Percentiles rank a stretch among this genome's conserved stretches.
phyloP scores from a whole-genome alignment of 2,329 filamentous ascomycete genomes.

The Penicillium sp. region DNA sequence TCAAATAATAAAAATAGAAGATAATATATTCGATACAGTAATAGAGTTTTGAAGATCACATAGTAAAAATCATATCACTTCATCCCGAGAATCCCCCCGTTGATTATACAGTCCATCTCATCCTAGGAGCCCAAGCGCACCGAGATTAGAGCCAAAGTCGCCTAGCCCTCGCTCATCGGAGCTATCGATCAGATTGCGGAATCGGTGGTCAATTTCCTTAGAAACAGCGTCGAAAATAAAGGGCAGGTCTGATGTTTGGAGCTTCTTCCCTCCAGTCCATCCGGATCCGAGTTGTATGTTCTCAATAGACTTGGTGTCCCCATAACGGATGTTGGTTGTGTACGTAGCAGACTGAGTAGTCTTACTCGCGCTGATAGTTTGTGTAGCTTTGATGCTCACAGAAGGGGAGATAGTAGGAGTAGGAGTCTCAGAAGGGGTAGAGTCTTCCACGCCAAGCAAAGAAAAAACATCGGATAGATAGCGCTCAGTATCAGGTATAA shows the following conservation, averaged over 20 bases:
- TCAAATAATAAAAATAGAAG: neutral
- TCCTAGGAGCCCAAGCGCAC: neutral
- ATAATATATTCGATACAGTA: neutral
- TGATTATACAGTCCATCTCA: neutral
- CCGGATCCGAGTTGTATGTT: conserved; percentile 17
- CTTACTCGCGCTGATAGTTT: neutral
- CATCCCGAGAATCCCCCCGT: neutral
- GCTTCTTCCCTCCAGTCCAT: conserved; percentile 6
- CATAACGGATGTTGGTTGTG: conserved; percentile 13
- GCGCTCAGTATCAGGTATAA: conserved; percentile 19
- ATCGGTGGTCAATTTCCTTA: conserved; percentile 12
- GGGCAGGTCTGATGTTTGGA: conserved; percentile 15
- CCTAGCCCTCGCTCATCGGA: conserved; percentile 23
- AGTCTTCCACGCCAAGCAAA: conserved; percentile 13
- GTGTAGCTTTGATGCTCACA: conserved; percentile 2
- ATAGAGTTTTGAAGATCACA: neutral
- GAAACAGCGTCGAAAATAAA: conserved; percentile 19
- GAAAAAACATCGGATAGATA: conserved; percentile 16
- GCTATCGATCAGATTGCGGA: conserved; percentile 22
- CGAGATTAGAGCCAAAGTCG: neutral
- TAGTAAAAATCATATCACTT: neutral
- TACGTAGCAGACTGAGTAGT: neutral
- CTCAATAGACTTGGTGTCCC: conserved; percentile 5
- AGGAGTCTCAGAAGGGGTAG: conserved; percentile 4
- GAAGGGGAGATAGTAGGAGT: neutral